Base-by-base conservation (phyloP, 805 yeast species). In the Teunomyces pallodes region DNA sequence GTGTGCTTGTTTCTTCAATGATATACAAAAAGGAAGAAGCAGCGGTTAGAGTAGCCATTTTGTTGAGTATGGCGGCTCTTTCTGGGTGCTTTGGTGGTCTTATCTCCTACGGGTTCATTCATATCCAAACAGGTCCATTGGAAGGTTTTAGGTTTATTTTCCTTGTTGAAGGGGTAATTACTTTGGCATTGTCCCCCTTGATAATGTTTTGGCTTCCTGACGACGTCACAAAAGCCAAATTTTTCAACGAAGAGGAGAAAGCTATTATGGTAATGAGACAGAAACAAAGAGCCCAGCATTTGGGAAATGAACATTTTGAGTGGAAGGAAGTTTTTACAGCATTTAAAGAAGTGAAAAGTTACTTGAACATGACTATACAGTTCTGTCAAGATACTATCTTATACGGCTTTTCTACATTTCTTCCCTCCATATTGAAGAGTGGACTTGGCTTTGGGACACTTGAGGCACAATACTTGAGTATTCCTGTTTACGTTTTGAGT, bases 71-170 rank as follows among this genome's bases (percentile, higher is more conserved):
- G 27, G 77, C 84, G 8, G 77, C 80, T 48, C 58, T 81, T 35
- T 75, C 83, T 7, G 76, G 81, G 38, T 81, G 82, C 1, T 78
- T 81, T 59, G 82, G 83, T 45, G 85, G 86, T n/a, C 61, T 77
- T 20, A 67, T 79, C 27, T 74, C 77, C 0, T 73, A 68, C 49
- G 83, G 79, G 16, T 67, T 81, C 43, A 48, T 59, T 3, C 56
- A 61, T 28, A 58, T 64, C 35, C 47, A 62, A 24, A 53, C 64
- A 2, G 55, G 56, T 0, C 49, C 63, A 7, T 58, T 74, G 54
- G 69, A 60, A 36, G 79, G 79, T 9, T 80, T 81, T 80, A 69
- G 78, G 56, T 79, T 77, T 67, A 64, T 80, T 24, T 80, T 68
- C 52, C 70, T 79, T 5, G 66, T 80, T 24, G 84, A 80, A 58